Evolutionary conservation across 495 filamentous ascomycete species (phyloP).

Genomic region (Annulohypoxylon moriforme): DNA sequence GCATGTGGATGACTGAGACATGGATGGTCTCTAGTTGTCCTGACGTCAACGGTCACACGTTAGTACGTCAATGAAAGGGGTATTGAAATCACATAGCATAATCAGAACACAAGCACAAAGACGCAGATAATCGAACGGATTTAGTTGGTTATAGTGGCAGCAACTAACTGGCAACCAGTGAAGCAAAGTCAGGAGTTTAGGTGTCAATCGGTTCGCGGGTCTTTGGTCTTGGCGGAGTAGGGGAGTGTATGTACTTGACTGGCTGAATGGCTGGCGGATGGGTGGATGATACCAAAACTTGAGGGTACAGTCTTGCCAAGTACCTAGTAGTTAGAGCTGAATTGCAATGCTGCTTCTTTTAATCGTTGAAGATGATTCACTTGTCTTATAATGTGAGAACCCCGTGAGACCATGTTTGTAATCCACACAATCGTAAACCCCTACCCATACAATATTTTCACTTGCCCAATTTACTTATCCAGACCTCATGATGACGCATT

Average conservation of each 20-base stretch:
- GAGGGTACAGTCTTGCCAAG: conserved; percentile 10
- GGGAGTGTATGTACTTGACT: background rate
- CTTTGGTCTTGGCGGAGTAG: background rate
- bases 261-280: background rate
- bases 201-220: conserved; percentile 10
- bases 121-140: background rate
- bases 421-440: too few relatives aligned
- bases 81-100: background rate
- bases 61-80: background rate
- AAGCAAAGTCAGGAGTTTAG: conserved; percentile 9
- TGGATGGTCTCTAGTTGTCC: too few relatives aligned
- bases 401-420: background rate
- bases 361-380: background rate
- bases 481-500: too few relatives aligned
- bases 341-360: conserved; percentile 15
- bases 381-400: background rate
- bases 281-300: conserved; percentile 33
- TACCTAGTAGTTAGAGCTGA: conserved; percentile 11
- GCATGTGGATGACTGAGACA: background rate
- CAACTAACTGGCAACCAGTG: background rate
- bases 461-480: too few relatives aligned
- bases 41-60: background rate
- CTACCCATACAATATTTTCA: too few relatives aligned
- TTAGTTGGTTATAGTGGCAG: background rate
- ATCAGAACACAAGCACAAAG: background rate